phyloP scores from a whole-genome alignment of 2,329 filamentous ascomycete genomes.

The Epichloe baconii region DNA sequence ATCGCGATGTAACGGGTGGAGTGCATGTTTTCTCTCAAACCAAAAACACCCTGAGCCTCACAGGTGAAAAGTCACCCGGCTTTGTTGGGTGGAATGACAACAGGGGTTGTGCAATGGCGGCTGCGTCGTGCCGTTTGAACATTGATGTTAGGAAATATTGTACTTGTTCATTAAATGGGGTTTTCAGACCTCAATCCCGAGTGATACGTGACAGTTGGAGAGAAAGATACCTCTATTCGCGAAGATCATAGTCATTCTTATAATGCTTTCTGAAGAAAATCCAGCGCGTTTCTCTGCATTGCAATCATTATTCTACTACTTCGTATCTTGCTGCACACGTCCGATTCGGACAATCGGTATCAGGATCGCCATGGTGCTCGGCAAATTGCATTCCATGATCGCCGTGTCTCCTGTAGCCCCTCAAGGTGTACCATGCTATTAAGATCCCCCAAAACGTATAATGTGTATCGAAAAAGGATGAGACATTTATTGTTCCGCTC shows the following conservation, averaged over 20 bases:
- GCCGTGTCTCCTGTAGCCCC: too few species aligned
- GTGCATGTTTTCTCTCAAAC: too few species aligned
- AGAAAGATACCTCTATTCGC: constrained; percentile 3
- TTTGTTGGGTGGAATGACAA: too few species aligned
- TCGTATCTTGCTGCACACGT: neutral
- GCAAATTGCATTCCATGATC: neutral
- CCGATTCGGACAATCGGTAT: neutral
- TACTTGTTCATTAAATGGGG: neutral
- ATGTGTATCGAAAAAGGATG: too few species aligned
- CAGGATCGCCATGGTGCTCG: neutral
- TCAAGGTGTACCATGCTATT: neutral
- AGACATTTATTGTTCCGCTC: too few species aligned
- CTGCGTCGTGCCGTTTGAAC: too few species aligned
- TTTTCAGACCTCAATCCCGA: constrained; percentile 5
- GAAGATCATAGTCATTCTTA: neutral
- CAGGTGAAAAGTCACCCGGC: too few species aligned
- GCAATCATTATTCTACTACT: constrained; percentile 4
- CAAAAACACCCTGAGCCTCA: too few species aligned
- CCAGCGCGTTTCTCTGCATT: neutral
- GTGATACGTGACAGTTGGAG: constrained; percentile 6
- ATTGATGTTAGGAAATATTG: too few species aligned
- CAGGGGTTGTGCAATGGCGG: too few species aligned
- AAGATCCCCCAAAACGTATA: neutral
- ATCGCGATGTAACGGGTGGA: neutral
- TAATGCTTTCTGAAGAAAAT: neutral